phyloP scores from a whole-genome alignment of 805 yeast genomes.

The Suhomyces emberorum region DNA sequence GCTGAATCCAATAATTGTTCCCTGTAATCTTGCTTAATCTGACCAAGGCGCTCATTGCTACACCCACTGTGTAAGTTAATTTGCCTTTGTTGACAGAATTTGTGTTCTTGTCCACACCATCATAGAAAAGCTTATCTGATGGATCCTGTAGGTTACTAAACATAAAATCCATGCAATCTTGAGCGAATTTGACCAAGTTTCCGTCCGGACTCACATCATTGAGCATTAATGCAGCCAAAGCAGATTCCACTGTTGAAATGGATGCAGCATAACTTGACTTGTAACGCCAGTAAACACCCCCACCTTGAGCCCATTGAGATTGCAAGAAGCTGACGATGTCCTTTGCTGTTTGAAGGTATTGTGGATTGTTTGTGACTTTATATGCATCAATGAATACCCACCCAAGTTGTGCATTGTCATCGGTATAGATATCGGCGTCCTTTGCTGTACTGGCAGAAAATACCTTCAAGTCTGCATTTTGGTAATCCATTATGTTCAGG shows the following conservation, averaged over 20 bases:
- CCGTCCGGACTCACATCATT: conserved; percentile 15
- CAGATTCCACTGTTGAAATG: conserved; percentile 28
- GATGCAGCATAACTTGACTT: conserved; percentile 24
- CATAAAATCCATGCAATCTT: conserved; percentile 16
- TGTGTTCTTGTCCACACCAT: conserved; percentile 15
- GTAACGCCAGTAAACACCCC: conserved; percentile 26
- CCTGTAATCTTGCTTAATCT: conserved; percentile 16
- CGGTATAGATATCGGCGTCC: conserved; percentile 23
- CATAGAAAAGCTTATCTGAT: conserved; percentile 20
- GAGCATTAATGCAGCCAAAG: conserved; percentile 23
- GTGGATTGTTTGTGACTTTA: conserved; percentile 12
- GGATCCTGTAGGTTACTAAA: conserved; percentile 19
- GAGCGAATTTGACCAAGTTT: conserved; percentile 14
- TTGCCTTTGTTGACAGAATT: conserved; percentile 23
- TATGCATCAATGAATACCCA: conserved; percentile 27
- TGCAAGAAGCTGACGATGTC: conserved; percentile 14
- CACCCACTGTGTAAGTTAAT: conserved; percentile 26
- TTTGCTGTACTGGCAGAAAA: conserved; percentile 21
- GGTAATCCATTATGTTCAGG: conserved; percentile 15
- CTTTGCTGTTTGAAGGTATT: conserved; percentile 19
- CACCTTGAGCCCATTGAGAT: conserved; percentile 19
- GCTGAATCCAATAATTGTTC: conserved; percentile 11
- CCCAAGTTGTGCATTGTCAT: conserved; percentile 26
- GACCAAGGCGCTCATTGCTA: conserved; percentile 20
- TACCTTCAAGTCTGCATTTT: conserved; percentile 18